Conservation (phyloP, 2,329 filamentous ascomycete genomes). For the Cladosporium colombiae region DNA sequence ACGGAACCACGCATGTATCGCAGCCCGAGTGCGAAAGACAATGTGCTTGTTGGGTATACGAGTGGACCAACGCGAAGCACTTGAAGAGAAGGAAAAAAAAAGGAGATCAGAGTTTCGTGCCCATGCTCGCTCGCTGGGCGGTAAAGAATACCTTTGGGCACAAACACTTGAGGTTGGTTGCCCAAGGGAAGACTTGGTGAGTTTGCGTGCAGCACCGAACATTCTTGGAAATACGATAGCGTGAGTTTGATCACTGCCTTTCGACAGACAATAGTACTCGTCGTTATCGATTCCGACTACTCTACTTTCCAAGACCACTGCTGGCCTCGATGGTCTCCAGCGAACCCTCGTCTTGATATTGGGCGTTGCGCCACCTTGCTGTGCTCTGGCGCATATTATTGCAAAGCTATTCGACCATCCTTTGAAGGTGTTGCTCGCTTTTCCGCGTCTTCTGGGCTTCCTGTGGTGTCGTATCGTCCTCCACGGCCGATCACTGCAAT, state of each 20-base stretch:
- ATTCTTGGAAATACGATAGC: no score
- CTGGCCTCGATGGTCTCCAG: neutral
- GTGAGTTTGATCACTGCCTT: no score
- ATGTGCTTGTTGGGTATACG: neutral
- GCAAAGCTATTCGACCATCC: no score
- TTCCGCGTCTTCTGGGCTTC: neutral
- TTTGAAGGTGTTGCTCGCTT: no score
- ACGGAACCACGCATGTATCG: neutral
- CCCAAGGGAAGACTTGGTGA: no score
- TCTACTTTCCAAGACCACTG: neutral
- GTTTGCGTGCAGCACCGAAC: no score
- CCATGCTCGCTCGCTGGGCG: neutral
- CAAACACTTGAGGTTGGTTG: no score
- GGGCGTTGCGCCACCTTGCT: neutral
- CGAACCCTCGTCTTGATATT: neutral
- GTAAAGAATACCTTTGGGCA: no score
- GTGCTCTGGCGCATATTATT: no score
- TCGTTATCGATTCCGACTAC: neutral
- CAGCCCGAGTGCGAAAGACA: neutral
- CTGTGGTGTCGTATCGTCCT: neutral
- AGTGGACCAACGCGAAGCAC: neutral
- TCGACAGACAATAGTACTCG: neutral
- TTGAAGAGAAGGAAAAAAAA: neutral
- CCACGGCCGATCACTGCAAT: neutral
- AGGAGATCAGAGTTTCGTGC: neutral